Base-by-base conservation (phyloP, 2,329 filamentous ascomycete genomes). In the Orbilia ellipsospora region DNA sequence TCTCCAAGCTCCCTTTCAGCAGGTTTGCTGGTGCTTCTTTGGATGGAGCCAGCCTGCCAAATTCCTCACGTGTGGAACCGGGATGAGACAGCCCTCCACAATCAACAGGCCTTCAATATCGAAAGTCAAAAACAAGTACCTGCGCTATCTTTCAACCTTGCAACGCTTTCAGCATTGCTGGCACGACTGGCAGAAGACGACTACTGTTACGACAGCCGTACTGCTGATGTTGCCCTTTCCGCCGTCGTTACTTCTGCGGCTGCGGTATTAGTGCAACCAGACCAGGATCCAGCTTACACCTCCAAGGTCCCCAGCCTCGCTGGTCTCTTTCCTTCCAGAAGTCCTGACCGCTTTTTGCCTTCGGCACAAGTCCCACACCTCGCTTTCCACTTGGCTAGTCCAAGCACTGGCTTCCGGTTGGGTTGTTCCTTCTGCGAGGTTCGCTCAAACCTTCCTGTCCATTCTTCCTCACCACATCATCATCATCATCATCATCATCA, bases 11-110 rank as follows among this genome's bases (percentile, higher is more conserved):
- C 51, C 40, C 56, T 73, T 50, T 10, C 55, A 57, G 63, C 52
- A 42, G 62, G 42, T 63, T 67, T 57, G 70, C 63, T 67, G 57
- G 20, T 61, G 16, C 42, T 61, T 48, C 57, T 26, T 55, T 51
- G 56, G 56, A 74, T 74, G 70, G 70, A 67, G 63, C 70, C 69
- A 73, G 50, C 36, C 57, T 73, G 69, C 69, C 55, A 61, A 16
- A 55, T 44, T 62, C 44, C 63, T 74, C 70, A 55, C 70, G 70
- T 74, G 70, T 68, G 70, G 63, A 63, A 74, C 70, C 51, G 63
- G 70, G 70, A 59, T 73, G 69, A 50, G 55, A 66, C 36, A 51
- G 62, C 59, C 69, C 36, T 57, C 45, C 42, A 52, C 67, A 72
- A 44, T n/a, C 60, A 16, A n/a, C 16, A 28, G 31, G 26, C 7